phyloP scores from a whole-genome alignment of 2,329 filamentous ascomycete species.

The Penicillium sclerotigenum region DNA sequence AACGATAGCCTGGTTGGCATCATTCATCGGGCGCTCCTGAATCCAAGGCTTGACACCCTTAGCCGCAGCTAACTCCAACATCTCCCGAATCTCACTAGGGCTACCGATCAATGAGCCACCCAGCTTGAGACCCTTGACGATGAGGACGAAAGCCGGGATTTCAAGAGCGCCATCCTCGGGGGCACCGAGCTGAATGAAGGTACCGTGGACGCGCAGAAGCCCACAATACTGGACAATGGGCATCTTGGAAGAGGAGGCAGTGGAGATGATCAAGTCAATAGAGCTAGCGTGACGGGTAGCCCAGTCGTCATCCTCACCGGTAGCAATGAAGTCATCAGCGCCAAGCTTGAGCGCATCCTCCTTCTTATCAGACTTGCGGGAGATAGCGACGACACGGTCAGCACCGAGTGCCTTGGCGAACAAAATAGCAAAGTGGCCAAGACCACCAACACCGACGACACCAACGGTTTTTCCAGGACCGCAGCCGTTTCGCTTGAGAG shows the following conservation, averaged over 20 bases:
- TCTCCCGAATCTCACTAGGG: constrained; percentile 42
- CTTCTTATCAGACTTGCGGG: constrained; percentile 49
- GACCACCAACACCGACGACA: constrained; percentile 67
- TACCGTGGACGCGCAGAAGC: constrained; percentile 18
- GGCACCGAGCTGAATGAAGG: constrained; percentile 61
- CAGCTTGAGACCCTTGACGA: constrained; percentile 50
- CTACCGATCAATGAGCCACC: constrained; percentile 46
- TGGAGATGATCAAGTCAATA: constrained; percentile 56
- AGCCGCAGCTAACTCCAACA: constrained; percentile 43
- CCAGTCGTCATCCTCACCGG: constrained; percentile 55
- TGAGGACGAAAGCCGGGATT: constrained; percentile 56
- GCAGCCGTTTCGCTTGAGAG: constrained; percentile 62
- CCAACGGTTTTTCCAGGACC: constrained; percentile 69
- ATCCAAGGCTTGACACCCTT: constrained; percentile 43
- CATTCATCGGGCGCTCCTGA: constrained; percentile 39
- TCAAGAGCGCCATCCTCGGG: constrained; percentile 57
- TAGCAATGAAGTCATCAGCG: constrained; percentile 55
- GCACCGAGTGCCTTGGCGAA: constrained; percentile 66
- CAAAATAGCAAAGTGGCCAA: constrained; percentile 69
- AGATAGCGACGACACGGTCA: constrained; percentile 57
- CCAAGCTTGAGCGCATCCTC: constrained; percentile 55
- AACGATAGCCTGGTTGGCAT: constrained; percentile 42
- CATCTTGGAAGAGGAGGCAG: constrained; percentile 52
- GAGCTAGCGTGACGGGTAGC: constrained; percentile 44
- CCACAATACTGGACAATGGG: constrained; percentile 17